Evolutionary conservation across 495 filamentous ascomycete species (phyloP).

Genomic region (Patellaria atrata): DNA sequence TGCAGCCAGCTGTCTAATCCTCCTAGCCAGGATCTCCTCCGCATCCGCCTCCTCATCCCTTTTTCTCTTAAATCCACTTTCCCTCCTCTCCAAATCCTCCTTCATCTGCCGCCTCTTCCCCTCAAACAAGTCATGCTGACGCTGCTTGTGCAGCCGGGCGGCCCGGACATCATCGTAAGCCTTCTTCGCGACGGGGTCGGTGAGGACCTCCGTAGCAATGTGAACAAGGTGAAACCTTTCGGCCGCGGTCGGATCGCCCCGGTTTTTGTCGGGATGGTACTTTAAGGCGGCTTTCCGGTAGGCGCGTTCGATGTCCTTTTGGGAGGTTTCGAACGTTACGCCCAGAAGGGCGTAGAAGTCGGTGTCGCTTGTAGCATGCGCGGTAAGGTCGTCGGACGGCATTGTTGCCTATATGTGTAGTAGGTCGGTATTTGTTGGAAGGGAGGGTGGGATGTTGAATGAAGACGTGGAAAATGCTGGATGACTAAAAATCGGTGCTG

Average conservation of each 20-base stretch:
- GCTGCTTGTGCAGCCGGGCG: slow-evolving; percentile 44
- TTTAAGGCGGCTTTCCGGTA: slow-evolving; percentile 81
- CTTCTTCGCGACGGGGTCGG: slow-evolving; percentile 42
- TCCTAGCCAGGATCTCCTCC: slow-evolving; percentile 42
- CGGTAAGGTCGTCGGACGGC: slow-evolving; percentile 39
- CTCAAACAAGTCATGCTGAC: slow-evolving; percentile 51
- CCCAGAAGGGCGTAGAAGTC: slow-evolving; percentile 75
- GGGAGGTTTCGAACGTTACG: slow-evolving; percentile 45
- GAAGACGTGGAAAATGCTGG: no score
- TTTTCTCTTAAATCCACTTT: slow-evolving; percentile 39
- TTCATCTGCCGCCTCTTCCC: slow-evolving; percentile 55
- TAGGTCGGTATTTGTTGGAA: no score
- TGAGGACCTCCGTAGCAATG: slow-evolving; percentile 58
- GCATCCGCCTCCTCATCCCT: slow-evolving; percentile 35
- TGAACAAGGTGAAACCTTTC: slow-evolving; percentile 63
- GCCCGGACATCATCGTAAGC: slow-evolving; percentile 57
- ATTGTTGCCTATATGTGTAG: no score
- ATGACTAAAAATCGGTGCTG: no score
- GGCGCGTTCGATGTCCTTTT: slow-evolving; percentile 65
- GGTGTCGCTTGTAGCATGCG: slow-evolving; percentile 37
- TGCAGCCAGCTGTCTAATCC: slow-evolving; percentile 49
- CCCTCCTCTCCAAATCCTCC: slow-evolving; percentile 57
- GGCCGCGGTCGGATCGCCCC: slow-evolving; percentile 41
- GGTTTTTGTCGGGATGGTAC: slow-evolving; percentile 78
- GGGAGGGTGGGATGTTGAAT: no score